Conservation (phyloP, 2,329 filamentous ascomycete genomes). For the Cadophora luteo-olivacea region DNA sequence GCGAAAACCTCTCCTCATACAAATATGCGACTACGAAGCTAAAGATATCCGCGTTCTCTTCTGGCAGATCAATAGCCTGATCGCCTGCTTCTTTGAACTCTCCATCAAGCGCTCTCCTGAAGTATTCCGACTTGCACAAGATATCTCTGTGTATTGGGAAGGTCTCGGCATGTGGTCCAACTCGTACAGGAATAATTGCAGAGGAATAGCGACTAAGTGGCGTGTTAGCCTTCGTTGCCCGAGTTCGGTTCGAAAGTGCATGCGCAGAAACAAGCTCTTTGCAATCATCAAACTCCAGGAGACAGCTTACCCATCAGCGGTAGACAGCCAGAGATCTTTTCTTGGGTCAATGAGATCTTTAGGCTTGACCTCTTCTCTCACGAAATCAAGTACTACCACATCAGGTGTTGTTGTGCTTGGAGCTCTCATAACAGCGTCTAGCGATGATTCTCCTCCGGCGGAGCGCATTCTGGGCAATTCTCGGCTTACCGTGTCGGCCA, state of each 20-base stretch:
- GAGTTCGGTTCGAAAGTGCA: background rate
- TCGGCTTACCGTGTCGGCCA: background rate
- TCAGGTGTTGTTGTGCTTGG: slow-evolving; percentile 48
- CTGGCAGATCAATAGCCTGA: slow-evolving; percentile 56
- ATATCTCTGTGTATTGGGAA: slow-evolving; percentile 57
- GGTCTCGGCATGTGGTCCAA: slow-evolving; percentile 53
- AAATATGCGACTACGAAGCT: slow-evolving; percentile 58
- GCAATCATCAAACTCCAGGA: background rate
- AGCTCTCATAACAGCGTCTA: slow-evolving; percentile 51
- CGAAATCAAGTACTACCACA: slow-evolving; percentile 49
- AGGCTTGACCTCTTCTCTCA: slow-evolving; percentile 43
- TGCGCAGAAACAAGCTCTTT: background rate
- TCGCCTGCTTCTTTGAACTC: slow-evolving; percentile 54
- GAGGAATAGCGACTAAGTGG: slow-evolving; percentile 52
- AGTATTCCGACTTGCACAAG: slow-evolving; percentile 55
- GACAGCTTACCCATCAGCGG: slow-evolving; percentile 53
- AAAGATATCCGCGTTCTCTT: slow-evolving; percentile 58
- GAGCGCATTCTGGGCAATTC: background rate
- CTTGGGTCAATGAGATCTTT: slow-evolving; percentile 49
- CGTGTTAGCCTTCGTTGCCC: slow-evolving; percentile 18
- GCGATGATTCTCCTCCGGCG: slow-evolving; percentile 32
- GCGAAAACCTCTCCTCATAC: slow-evolving; percentile 55
- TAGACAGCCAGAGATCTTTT: slow-evolving; percentile 57
- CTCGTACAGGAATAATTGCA: slow-evolving; percentile 52
- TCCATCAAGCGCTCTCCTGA: slow-evolving; percentile 56